phyloP scores from a whole-genome alignment of 371 early-diverging fungal genomes.

The Mortierella sp. region DNA sequence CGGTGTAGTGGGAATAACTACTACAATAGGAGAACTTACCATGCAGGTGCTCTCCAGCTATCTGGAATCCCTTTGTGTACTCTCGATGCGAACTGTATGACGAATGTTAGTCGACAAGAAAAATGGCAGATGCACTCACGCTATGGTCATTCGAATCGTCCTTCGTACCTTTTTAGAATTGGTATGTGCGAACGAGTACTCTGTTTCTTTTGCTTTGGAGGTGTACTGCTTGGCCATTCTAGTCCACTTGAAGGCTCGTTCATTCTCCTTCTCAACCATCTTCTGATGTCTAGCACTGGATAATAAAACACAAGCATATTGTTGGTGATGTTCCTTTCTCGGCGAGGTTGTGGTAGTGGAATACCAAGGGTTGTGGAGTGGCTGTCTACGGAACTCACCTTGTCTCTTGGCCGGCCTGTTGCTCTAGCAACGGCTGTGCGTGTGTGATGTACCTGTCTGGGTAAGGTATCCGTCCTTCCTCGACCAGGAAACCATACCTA shows the following conservation, averaged over 20 bases:
- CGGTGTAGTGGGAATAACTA: too few relatives aligned
- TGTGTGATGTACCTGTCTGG: constrained; percentile 12
- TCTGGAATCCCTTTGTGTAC: constrained; percentile 76
- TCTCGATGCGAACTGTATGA: constrained; percentile 59
- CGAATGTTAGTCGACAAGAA: background rate
- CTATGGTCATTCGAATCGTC: background rate
- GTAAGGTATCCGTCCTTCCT: constrained; percentile 46
- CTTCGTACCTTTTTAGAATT: constrained; percentile 56
- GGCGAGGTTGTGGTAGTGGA: too few relatives aligned
- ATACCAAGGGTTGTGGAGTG: constrained; percentile 13
- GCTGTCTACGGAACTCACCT: constrained; percentile 39
- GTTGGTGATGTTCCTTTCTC: too few relatives aligned
- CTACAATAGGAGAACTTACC: constrained; percentile 48
- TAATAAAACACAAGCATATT: too few relatives aligned
- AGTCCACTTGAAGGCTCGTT: constrained; percentile 63
- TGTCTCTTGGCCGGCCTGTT: constrained; percentile 6
- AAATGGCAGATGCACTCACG: constrained; percentile 2
- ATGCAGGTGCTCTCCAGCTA: constrained; percentile 71
- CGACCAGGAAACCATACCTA: constrained; percentile 52
- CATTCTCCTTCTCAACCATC: constrained; percentile 30
- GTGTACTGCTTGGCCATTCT: constrained; percentile 58
- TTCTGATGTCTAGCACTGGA: too few relatives aligned
- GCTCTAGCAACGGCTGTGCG: too few relatives aligned
- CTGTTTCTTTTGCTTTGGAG: constrained; percentile 51
- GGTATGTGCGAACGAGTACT: constrained; percentile 56